phyloP scores from a whole-genome alignment of 192 early-diverging fungal species.

The Blastocladiella britannica region DNA sequence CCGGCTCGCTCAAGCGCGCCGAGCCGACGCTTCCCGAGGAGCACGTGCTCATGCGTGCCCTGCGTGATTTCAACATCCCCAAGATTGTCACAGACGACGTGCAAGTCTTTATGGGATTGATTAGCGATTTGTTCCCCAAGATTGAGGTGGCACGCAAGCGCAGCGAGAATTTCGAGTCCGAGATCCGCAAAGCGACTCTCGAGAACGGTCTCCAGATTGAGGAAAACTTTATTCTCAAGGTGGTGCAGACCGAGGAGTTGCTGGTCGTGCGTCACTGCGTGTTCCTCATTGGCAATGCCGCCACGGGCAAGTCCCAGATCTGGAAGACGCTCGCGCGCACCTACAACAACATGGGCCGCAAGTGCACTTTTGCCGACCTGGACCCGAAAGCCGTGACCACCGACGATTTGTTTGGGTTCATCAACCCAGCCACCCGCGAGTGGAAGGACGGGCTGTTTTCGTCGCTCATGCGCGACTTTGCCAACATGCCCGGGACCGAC shows the following conservation, averaged over 20 bases:
- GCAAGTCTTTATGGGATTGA: constrained; percentile 55
- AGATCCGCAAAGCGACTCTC: constrained; percentile 52
- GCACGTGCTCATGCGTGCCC: constrained; percentile 81
- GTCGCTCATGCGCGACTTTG: constrained; percentile 84
- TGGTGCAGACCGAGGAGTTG: constrained; percentile 91
- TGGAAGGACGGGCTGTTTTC: constrained; percentile 99
- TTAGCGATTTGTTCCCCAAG: constrained; percentile 86
- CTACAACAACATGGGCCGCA: constrained; percentile 64
- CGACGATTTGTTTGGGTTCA: constrained; percentile 83
- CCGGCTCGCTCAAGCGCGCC: constrained; percentile 85
- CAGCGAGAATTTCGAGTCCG: constrained; percentile 46
- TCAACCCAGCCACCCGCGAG: constrained; percentile 93
- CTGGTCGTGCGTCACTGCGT: constrained; percentile 95
- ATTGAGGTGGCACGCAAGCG: constrained; percentile 59
- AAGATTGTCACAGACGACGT: constrained; percentile 96
- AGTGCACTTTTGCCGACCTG: constrained; percentile 81
- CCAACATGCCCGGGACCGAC: constrained; percentile 94
- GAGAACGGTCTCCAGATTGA: constrained; percentile 51
- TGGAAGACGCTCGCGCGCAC: constrained; percentile 86
- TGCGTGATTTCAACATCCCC: constrained; percentile 89
- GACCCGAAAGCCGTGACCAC: constrained; percentile 97
- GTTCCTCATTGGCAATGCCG: constrained; percentile 98
- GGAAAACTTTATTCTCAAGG: constrained; percentile 82
- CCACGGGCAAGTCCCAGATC: constrained; percentile 80
- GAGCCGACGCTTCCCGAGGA: constrained; percentile 61